A percentile compares a stretch with the other conserved stretches of the same genome.
phyloP scores from a whole-genome alignment of 2,329 filamentous ascomycete species.

The Cladosporium sp. region DNA sequence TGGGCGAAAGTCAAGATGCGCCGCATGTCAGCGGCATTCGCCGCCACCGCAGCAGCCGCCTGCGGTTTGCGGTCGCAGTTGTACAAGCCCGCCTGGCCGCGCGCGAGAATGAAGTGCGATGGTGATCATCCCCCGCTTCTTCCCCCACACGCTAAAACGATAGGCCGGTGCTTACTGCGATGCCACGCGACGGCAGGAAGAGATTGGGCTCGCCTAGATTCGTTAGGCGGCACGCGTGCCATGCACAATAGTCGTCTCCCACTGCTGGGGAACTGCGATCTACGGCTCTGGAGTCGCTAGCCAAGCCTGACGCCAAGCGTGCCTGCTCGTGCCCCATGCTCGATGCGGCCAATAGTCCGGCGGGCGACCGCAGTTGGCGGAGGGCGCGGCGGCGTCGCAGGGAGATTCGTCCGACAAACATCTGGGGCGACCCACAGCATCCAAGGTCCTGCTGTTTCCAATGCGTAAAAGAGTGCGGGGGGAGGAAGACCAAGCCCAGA shows the following conservation, averaged over 20 bases:
- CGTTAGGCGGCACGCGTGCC: neutral
- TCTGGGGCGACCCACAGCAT: neutral
- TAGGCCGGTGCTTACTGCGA: neutral
- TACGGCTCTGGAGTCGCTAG: neutral
- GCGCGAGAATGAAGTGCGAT: neutral
- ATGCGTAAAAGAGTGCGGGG: neutral
- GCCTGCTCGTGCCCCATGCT: neutral
- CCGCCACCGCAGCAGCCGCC: slow-evolving; percentile 3
- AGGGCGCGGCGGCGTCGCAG: too few relatives aligned
- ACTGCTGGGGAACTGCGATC: neutral
- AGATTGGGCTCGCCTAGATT: slow-evolving; percentile 8
- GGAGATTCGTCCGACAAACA: too few relatives aligned
- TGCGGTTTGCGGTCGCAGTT: too few relatives aligned
- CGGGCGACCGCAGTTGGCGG: too few relatives aligned
- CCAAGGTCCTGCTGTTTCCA: neutral
- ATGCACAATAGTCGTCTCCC: neutral
- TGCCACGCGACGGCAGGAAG: neutral
- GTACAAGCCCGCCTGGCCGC: too few relatives aligned
- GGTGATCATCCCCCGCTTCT: neutral
- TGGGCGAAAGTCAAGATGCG: slow-evolving; percentile 1
- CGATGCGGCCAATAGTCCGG: neutral
- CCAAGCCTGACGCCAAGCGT: neutral
- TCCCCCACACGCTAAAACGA: neutral
- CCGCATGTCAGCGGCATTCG: slow-evolving; percentile 7
- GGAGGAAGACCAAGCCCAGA: slow-evolving; percentile 3